Base-by-base conservation (phyloP, 208 protist genomes). In the Entamoeba nuttalli region DNA sequence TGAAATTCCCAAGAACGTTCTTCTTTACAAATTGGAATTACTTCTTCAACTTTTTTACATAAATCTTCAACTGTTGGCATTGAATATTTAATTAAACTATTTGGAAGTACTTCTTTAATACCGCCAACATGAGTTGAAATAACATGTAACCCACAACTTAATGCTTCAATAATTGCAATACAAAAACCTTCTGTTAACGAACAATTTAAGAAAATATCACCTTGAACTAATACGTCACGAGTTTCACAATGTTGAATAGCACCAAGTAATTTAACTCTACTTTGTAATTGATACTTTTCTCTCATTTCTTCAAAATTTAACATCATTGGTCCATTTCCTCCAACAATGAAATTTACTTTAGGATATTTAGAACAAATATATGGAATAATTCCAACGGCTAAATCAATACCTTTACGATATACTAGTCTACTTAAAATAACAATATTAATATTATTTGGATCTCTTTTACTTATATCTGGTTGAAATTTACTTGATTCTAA, bases 161-260 rank as follows among this genome's bases (percentile, higher is more conserved):
- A 52, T 1, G 98, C 99, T 96, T 99, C 99, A 44, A 99, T 98
- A 94, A 99, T 98, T 0, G 98, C 98, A 96, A 99, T 99, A 96
- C 99, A 99, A 95, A 99, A 99, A 5, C 99, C 98, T 96, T 99
- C 99, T 1, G 99, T 99, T 48, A 99, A 96, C 73, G 98, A 99
- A 93, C 98, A 98, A 97, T 99, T 99, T 9, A 99, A 96, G 97
- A 99, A 99, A 51, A 99, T 99, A 96, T 99, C 98, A 7, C 99
- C 98, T 73, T 98, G 97, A 73, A 98, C 97, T 19, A 99, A 96
- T 57, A 99, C 98, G 96, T 44, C 14, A 3, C 94, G 95, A 15
- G 96, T 95, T 48, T 95, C 50, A n/a, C 44, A 41, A 94, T 96
- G 95, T 5, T 21, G 51, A 21, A 96, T 5, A 52, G 21, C 55